These are phyloP conservation scores for Paraconiothyrium sp. DNA, from an alignment of 2,329 filamentous ascomycete genomes.

Conservation along the genomic window DNA sequence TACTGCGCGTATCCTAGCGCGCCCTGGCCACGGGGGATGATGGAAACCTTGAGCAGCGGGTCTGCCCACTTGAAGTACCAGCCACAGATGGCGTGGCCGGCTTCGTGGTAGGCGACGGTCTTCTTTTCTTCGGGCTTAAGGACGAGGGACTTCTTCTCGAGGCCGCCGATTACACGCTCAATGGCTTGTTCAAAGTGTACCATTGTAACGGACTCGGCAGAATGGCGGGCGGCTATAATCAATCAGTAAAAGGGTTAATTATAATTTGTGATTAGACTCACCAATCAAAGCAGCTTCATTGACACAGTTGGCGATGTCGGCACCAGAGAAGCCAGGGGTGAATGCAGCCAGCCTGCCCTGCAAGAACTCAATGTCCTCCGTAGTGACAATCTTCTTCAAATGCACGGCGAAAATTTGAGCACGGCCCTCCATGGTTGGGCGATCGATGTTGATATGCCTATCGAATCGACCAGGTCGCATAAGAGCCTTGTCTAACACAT, in stretches of 20 bases:
- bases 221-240: constrained; percentile 77
- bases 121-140: constrained; percentile 93
- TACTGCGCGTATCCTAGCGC: constrained; percentile 97
- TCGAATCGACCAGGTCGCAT: constrained; percentile 98
- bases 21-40: constrained; percentile 94
- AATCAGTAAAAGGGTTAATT: constrained; percentile 51
- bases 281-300: constrained; percentile 97
- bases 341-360: constrained; percentile 89
- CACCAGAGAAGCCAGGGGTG: constrained; percentile 95
- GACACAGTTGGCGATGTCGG: constrained; percentile 97
- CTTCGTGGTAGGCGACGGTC: constrained; percentile 97
- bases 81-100: constrained; percentile 96
- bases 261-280: constrained; percentile 57
- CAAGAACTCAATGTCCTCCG: constrained; percentile 87
- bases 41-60: constrained; percentile 96
- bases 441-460: constrained; percentile 93
- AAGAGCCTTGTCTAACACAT: constrained; percentile 92
- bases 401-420: constrained; percentile 97
- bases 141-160: constrained; percentile 97
- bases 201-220: constrained; percentile 84
- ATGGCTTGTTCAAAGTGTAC: constrained; percentile 96
- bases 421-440: constrained; percentile 94
- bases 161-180: constrained; percentile 92
- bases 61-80: constrained; percentile 99
- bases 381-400: constrained; percentile 91